Conservation (phyloP, 225 moss, liverwort and hornwort species). For the Lunularia cruciata region DNA sequence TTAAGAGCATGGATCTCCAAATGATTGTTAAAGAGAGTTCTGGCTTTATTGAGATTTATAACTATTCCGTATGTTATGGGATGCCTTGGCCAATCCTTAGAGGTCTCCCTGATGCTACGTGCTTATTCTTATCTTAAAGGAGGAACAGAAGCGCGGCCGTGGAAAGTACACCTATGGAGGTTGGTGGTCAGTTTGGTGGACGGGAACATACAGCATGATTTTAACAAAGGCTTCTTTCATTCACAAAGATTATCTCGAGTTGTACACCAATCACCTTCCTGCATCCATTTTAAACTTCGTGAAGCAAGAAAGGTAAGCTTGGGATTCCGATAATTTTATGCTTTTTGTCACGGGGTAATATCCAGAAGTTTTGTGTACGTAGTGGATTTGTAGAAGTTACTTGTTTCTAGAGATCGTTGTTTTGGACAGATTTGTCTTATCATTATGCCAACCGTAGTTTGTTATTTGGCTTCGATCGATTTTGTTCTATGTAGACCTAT, state of each 20-base stretch:
- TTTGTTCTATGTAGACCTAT: background rate
- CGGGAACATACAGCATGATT: constrained; percentile 96
- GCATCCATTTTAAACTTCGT: constrained; percentile 67
- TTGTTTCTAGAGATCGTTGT: no score
- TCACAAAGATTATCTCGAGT: constrained; percentile 77
- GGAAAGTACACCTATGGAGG: constrained; percentile 82
- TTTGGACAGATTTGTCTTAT: no score
- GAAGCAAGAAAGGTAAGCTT: constrained; percentile 59
- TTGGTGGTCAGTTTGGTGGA: constrained; percentile 99
- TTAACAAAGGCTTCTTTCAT: constrained; percentile 90
- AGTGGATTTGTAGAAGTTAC: no score
- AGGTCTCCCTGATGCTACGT: background rate
- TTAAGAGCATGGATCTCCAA: no score
- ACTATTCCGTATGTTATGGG: background rate
- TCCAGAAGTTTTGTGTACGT: no score
- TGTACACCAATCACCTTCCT: constrained; percentile 78
- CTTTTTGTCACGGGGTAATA: no score
- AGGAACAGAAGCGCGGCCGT: constrained; percentile 45
- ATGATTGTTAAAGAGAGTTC: background rate
- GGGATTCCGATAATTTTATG: no score
- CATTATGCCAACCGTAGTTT: no score
- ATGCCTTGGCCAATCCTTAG: background rate
- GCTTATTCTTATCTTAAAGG: background rate
- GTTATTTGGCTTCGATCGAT: no score
- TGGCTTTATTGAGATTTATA: background rate